A percentile compares a stretch with the other conserved stretches of the same genome.
phyloP scores from a whole-genome alignment of 2,329 filamentous ascomycete genomes.

The Fusarium tricinctum region DNA sequence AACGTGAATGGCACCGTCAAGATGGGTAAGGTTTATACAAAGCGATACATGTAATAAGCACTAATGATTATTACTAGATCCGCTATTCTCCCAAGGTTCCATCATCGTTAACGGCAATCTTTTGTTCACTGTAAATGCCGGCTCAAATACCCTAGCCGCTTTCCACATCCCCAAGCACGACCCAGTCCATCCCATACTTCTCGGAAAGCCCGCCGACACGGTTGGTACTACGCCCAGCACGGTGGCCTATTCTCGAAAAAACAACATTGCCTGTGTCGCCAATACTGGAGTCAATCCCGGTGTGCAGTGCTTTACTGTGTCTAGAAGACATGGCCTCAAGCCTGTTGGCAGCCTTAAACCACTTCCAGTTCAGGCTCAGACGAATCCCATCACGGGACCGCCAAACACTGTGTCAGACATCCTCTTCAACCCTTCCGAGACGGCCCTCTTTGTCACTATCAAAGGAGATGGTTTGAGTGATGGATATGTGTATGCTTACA shows the following conservation, averaged over 20 bases:
- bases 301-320: slow-evolving; percentile 15
- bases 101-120: not conserved
- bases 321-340: not conserved
- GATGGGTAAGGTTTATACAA: not conserved
- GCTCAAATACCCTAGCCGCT: slow-evolving; percentile 11
- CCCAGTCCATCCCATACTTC: not conserved
- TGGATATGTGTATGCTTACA: slow-evolving; percentile 14
- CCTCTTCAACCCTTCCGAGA: slow-evolving; percentile 20
- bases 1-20: slow-evolving; percentile 2
- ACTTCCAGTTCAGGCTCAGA: not conserved
- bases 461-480: slow-evolving; percentile 3
- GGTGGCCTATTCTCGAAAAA: slow-evolving; percentile 11
- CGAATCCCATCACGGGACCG: not conserved
- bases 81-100: not conserved
- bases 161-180: slow-evolving; percentile 15
- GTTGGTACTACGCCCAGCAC: slow-evolving; percentile 14
- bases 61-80: not conserved
- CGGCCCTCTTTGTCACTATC: slow-evolving; percentile 7
- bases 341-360: not conserved
- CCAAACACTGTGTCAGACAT: slow-evolving; percentile 14
- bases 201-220: slow-evolving; percentile 6
- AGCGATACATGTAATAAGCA: fast-evolving
- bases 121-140: slow-evolving; percentile 16
- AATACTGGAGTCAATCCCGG: slow-evolving; percentile 20
- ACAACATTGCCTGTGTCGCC: slow-evolving; percentile 13